phyloP scores from a whole-genome alignment of 2,329 filamentous ascomycete genomes.

The Aureobasidium sp. region DNA sequence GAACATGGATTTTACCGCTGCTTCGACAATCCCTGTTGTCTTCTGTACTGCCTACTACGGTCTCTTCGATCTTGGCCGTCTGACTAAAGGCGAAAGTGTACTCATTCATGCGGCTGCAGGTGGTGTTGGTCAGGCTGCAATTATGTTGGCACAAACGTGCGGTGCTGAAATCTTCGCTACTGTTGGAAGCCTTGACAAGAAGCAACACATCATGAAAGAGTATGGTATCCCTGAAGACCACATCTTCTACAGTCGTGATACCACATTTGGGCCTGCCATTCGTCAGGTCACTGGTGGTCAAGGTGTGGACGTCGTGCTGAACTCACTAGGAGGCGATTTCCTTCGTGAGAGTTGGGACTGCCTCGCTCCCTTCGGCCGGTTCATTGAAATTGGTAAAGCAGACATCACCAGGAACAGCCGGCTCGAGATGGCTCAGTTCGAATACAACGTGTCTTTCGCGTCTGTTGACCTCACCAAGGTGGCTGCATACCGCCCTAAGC shows the following conservation, averaged over 20 bases:
- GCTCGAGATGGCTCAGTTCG: slow-evolving; percentile 24
- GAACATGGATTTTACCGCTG: slow-evolving; percentile 21
- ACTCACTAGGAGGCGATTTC: slow-evolving; percentile 23
- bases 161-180: slow-evolving; percentile 12
- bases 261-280: slow-evolving; percentile 24
- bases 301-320: slow-evolving; percentile 31
- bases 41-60: slow-evolving; percentile 26
- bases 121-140: slow-evolving; percentile 6
- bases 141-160: slow-evolving; percentile 1
- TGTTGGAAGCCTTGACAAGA: slow-evolving; percentile 7
- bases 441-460: slow-evolving; percentile 17
- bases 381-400: slow-evolving; percentile 25
- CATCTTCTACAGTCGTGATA: slow-evolving; percentile 27
- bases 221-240: slow-evolving; percentile 22
- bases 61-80: slow-evolving; percentile 24
- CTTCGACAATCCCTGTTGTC: slow-evolving; percentile 23
- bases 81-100: slow-evolving; percentile 28
- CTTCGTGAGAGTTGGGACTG: slow-evolving; percentile 24
- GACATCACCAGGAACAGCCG: slow-evolving; percentile 17
- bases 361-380: slow-evolving; percentile 25
- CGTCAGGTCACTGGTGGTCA: slow-evolving; percentile 21
- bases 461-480: slow-evolving; percentile 15
- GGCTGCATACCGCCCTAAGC: slow-evolving; percentile 18
- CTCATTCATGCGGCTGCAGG: slow-evolving; percentile 8
- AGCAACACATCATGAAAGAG: slow-evolving; percentile 3